Conservation (phyloP, 1,284 basidiomycete genomes). For the Cryptococcus jaspeensis region DNA sequence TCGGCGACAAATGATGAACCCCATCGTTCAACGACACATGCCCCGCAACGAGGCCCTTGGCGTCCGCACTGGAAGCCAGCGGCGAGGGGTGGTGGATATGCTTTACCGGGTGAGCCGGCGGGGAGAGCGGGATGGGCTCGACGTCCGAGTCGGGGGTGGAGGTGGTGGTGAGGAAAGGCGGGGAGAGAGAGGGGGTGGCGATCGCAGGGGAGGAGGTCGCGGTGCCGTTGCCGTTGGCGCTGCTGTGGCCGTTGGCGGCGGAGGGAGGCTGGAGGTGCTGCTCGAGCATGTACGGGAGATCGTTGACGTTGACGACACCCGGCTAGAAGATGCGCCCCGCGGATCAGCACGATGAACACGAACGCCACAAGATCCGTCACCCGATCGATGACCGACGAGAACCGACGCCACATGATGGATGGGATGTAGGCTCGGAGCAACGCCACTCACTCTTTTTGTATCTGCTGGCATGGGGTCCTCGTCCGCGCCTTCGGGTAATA, state of each 20-base stretch:
- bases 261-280: constrained; percentile 12
- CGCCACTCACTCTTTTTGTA: constrained; percentile 19
- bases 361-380: too few relatives aligned
- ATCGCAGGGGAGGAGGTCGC: constrained; percentile 3
- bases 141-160: constrained; percentile 27
- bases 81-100: constrained; percentile 12
- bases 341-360: background rate
- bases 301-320: constrained; percentile 24
- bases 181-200: constrained; percentile 16
- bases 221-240: background rate
- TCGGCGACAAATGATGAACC: constrained; percentile 3
- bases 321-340: background rate
- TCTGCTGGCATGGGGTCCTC: constrained; percentile 28
- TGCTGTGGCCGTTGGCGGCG: background rate
- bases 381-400: too few relatives aligned
- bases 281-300: constrained; percentile 18
- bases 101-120: constrained; percentile 7
- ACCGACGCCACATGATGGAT: too few relatives aligned
- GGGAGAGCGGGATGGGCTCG: constrained; percentile 15
- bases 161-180: constrained; percentile 18
- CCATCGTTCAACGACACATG: constrained; percentile 6
- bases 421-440: too few relatives aligned
- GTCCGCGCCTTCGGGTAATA: constrained; percentile 25
- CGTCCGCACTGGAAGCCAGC: constrained; percentile 1
- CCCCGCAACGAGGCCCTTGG: constrained; percentile 1